Base-by-base conservation (phyloP, 106 monocot genomes). In the Chionographis japonica region DNA sequence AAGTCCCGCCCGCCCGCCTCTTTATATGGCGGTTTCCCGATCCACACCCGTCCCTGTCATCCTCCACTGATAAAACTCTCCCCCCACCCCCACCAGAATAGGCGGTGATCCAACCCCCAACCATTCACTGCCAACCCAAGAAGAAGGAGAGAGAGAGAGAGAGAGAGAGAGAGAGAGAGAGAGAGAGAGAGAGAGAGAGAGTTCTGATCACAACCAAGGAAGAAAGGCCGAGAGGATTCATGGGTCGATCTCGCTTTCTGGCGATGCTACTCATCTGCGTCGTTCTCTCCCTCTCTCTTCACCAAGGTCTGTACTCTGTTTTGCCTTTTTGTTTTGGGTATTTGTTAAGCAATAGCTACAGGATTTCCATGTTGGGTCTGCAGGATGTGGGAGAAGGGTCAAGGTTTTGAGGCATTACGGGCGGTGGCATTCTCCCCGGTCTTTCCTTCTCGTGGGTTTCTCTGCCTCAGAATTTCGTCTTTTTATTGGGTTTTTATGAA, bases 351-450 rank as follows among this genome's bases (percentile, higher is more conserved):
- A 16, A 20, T 16, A 38, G n/a, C 11, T 41, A 43, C 5, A 4
- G 43, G 4, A 4, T 46, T 46, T 46, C 8, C 8, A 4, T 46
- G 16, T 65, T 18, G 65, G 27, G 2, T 65, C 7, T 65, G 65
- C 37, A 68, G 68, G 68, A 9, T 10, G 16, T 41, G 68, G 68
- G 53, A 68, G 68, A 37, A 68, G 56, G 17, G 68, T 68, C 41
- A 56, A 40, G 54, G 38, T 41, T 12, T n/a, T 68, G 56, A 40
- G n/a, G 55, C 38, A 68, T 56, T 56, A 14, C n/a, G 56, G 15
- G 15, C 41, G 35, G 15, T 50, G 18, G 2, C 62, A 40, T 43
- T 62, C 41, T 5, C 16, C 62, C 8, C 16, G 2, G 2, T 35
- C 67, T 52, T 39, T 54, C 3, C 35, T 13, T 60, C 37, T 37